Conservation (phyloP, 2,329 filamentous ascomycete species). For the Talaromyces sp. region DNA sequence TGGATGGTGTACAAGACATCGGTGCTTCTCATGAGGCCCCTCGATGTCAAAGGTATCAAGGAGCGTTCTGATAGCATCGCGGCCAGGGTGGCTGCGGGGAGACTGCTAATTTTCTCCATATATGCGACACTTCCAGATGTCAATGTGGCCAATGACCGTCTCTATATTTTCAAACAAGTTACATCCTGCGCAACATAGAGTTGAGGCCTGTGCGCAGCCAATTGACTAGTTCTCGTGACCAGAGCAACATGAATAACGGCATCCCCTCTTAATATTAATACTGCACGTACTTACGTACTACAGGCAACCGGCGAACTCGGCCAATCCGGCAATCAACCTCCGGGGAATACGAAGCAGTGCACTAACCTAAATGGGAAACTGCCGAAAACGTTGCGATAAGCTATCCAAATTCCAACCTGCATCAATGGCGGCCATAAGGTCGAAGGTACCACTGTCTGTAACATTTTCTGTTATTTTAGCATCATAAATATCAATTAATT, state of each 20-base stretch:
- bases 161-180: neutral
- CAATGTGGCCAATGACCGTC: neutral
- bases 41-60: constrained; percentile 5
- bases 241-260: neutral
- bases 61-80: constrained; percentile 16
- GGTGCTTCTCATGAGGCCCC: constrained; percentile 16
- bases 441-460: neutral
- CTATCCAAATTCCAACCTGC: neutral
- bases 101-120: neutral
- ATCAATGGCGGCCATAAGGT: neutral
- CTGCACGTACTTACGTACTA: neutral
- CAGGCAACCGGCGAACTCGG: neutral
- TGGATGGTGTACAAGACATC: constrained; percentile 36
- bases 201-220: neutral
- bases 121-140: no score
- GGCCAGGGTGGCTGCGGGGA: constrained; percentile 24
- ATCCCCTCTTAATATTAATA: neutral
- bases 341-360: neutral
- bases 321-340: neutral
- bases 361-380: neutral
- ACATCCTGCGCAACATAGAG: neutral
- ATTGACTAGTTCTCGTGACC: neutral
- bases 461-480: neutral
- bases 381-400: neutral
- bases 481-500: neutral